Evolutionary conservation across 805 yeast genomes (phyloP).

Genomic region (Saccharomycopsis vini): DNA sequence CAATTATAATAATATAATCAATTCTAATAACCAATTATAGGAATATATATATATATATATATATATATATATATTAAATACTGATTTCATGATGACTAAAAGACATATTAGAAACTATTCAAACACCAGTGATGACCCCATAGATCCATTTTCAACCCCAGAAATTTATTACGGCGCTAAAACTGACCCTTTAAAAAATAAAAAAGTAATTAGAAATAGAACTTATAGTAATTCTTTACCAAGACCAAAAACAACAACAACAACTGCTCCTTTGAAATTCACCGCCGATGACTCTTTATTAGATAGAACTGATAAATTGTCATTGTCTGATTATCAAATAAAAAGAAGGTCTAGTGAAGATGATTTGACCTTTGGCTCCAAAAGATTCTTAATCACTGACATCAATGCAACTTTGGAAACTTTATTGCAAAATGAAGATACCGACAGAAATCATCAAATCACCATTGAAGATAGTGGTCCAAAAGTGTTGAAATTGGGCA

Average conservation of each 20-base stretch:
- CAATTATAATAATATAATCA: too few relatives aligned
- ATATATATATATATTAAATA: too few relatives aligned
- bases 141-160: slow-evolving; percentile 60
- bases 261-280: not conserved
- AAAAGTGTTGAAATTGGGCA: slow-evolving; percentile 68
- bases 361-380: slow-evolving; percentile 24
- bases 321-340: slow-evolving; percentile 21
- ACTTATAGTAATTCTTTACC: slow-evolving; percentile 28
- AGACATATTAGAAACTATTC: slow-evolving; percentile 31
- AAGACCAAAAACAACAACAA: not conserved
- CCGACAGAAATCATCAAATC: slow-evolving; percentile 76
- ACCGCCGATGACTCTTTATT: slow-evolving; percentile 1
- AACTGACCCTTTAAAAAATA: slow-evolving; percentile 43
- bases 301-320: not conserved
- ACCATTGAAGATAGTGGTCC: slow-evolving; percentile 83
- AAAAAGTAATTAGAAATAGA: slow-evolving; percentile 43
- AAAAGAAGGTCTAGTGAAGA: slow-evolving; percentile 49
- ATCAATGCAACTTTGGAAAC: slow-evolving; percentile 65
- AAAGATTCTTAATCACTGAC: slow-evolving; percentile 59
- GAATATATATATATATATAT: too few relatives aligned
- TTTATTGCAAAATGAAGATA: slow-evolving; percentile 68
- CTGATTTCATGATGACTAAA: not conserved
- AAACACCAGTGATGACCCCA: slow-evolving; percentile 31
- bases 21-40: not conserved
- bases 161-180: slow-evolving; percentile 62